Base-by-base conservation (phyloP, 352 stramenopile species). In the Phytophthora sojae region DNA sequence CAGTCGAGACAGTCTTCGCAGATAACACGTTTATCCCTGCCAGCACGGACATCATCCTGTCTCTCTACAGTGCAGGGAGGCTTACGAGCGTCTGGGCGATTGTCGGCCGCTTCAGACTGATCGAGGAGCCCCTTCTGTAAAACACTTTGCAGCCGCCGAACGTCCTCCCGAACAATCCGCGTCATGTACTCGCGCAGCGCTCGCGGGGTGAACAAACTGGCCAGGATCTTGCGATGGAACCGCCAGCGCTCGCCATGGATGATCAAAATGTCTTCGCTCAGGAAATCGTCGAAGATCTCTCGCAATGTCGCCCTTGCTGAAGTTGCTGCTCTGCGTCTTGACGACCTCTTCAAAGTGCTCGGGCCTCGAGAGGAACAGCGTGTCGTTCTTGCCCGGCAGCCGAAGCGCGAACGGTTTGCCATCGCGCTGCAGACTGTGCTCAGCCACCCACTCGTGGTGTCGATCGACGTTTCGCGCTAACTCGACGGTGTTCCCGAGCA, bases 11-110 rank as follows among this genome's bases (percentile, higher is more conserved):
- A 15, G 15, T 49, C 39, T 57, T 86, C 29, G 55, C 69, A 6
- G 85, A 94, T 32, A 83, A 80, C 30, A 90, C 86, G 8, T 80
- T 85, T 17, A 61, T 94, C 0, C 54, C 52, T 8, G 59, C 57
- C 12, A 76, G 75, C 12, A 81, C 61, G 6, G 62, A 72, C 11
- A 71, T 89, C 8, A 37, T 44, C 56, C 25, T 62, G 15, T 26
- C 37, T 15, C 25, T 61, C 8, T 61, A 61, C 23, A 39, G 35
- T 39, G 37, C 56, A 15, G 35, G 56, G 17, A 42, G 56, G 2
- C 37, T 62, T 1, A 19, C 23, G 3, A 42, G 56, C 25, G 17
- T 39, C 15, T 62, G 56, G 39, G 26, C n/a, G n/a, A n/a, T n/a
- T n/a, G n/a, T n/a, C n/a, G n/a, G n/a, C n/a, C n/a, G n/a, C n/a